Evolutionary conservation across 192 early-diverging fungal genomes (phyloP).

Genomic region (Lunasporangiospora selenospora): DNA sequence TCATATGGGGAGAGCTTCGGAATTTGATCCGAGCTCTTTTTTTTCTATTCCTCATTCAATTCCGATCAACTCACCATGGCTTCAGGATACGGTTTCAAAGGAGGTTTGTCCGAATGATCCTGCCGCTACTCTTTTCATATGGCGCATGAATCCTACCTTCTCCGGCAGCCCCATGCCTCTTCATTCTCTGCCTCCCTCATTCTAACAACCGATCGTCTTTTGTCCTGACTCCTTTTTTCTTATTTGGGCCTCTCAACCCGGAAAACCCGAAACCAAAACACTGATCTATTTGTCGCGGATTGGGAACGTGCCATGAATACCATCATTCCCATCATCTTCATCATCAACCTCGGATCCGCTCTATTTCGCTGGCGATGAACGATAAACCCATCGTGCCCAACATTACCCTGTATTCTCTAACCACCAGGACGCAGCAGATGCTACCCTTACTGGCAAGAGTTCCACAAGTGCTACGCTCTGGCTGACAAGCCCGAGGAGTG

Average conservation of each 20-base stretch:
- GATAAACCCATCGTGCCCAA: too few relatives aligned
- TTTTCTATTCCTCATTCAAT: too few relatives aligned
- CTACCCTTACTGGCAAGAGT: slow-evolving; percentile 98
- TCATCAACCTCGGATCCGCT: background rate
- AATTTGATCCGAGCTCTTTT: too few relatives aligned
- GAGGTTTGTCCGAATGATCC: slow-evolving; percentile 47
- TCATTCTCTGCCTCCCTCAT: background rate
- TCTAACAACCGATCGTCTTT: background rate
- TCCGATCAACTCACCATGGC: too few relatives aligned
- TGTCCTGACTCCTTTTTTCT: background rate
- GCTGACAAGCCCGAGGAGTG: slow-evolving; percentile 82
- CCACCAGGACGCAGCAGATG: slow-evolving; percentile 85
- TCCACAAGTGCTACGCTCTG: slow-evolving; percentile 90
- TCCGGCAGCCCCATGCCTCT: background rate
- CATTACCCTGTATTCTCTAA: too few relatives aligned
- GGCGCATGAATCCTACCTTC: background rate
- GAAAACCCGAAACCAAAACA: background rate
- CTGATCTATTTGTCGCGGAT: background rate
- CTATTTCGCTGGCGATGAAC: too few relatives aligned
- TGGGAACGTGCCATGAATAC: too few relatives aligned
- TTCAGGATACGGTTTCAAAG: slow-evolving; percentile 71
- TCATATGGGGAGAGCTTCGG: too few relatives aligned
- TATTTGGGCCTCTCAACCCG: background rate
- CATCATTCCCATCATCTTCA: too few relatives aligned
- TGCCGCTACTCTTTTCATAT: background rate